Evolutionary conservation across 169 alveolate genomes (phyloP).

Genomic region (Babesia divergens): DNA sequence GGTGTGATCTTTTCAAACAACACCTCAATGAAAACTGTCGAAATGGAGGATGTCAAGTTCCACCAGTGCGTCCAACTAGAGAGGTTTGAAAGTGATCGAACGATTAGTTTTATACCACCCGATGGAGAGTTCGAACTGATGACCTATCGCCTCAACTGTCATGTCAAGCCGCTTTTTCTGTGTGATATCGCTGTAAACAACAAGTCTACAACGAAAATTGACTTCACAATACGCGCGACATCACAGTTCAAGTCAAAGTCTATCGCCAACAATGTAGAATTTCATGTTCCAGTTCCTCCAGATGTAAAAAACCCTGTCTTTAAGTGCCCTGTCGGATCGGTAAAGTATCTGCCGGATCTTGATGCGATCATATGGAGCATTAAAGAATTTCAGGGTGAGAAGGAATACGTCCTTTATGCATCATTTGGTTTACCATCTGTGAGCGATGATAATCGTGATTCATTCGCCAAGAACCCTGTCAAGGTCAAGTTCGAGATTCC

Average conservation of each 20-base stretch:
- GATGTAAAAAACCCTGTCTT: conserved; percentile 94
- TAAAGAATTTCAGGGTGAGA: conserved; percentile 97
- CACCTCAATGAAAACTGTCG: conserved; percentile 80
- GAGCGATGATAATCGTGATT: conserved; percentile 86
- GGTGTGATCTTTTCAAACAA: neutral
- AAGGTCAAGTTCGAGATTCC: conserved; percentile 98
- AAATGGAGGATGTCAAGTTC: conserved; percentile 98
- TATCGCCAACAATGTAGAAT: conserved; percentile 95
- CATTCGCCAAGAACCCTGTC: conserved; percentile 91
- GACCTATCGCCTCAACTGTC: conserved; percentile 95
- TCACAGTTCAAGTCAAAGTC: conserved; percentile 90
- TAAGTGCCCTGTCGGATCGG: conserved; percentile 95
- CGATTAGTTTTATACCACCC: conserved; percentile 97
- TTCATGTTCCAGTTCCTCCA: conserved; percentile 97
- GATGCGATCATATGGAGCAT: conserved; percentile 94
- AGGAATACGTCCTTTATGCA: conserved; percentile 95
- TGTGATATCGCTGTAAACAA: conserved; percentile 91
- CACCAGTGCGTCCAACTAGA: conserved; percentile 95
- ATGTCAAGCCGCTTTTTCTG: conserved; percentile 95
- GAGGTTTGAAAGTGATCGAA: conserved; percentile 86
- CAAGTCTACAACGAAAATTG: conserved; percentile 88
- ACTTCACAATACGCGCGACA: conserved; percentile 89
- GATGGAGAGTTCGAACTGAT: conserved; percentile 99
- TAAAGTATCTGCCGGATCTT: conserved; percentile 93
- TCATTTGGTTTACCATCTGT: conserved; percentile 96